Evolutionary conservation across 2,329 filamentous ascomycete genomes (phyloP), one percentile per base, ranked within the genome.

Genomic region (Diaporthe longicolla): DNA sequence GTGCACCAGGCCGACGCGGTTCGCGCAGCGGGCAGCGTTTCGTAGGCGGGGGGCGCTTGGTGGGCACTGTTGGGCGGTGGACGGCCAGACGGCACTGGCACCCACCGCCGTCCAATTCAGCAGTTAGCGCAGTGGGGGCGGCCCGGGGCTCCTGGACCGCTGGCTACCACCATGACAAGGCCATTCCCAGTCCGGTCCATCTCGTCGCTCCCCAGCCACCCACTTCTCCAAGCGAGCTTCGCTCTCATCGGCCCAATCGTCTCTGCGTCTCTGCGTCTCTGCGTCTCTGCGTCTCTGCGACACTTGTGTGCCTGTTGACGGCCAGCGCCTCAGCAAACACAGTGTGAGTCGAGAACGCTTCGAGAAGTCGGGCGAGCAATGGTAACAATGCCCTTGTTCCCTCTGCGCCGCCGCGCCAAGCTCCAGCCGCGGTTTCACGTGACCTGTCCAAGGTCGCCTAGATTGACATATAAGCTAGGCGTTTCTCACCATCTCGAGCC

Each of bases 1-100:
- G 63, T 66, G 37, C 61, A 52, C 61, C 61, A 66, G 61, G 61
- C 61, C 61, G 61, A 66, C 61, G 61, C 61, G 61, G 45, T 52
- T 66, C 61, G 61, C 61, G 61, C 37, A 40, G 61, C 52, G 45
- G 61, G 45, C 26, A 52, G 21, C 57, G 57, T 59, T 40, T 58
- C 55, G 57, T 17, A 19, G 57, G 59, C 24, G 59, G 59, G 59
- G 59, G 59, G 59, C 59, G 7, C 37, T 40, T 59, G 57, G 11
- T 40, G 37, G 11, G 11, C 37, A 40, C 37, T 40, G 37, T 11
- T 63, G 40, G 43, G 21, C 29, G 29, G 61, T 26, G 54, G 54
- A 3, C 54, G 26, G 26, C 35, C 58, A 61, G 35, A 26, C 58
- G n/a, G 58, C 58, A 37, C 29, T 50, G 61, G 61, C 61, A 52